Percentiles rank a stretch among this genome's conserved stretches.
phyloP scores from a whole-genome alignment of 2,329 filamentous ascomycete genomes.

The Aureobasidium sp. region DNA sequence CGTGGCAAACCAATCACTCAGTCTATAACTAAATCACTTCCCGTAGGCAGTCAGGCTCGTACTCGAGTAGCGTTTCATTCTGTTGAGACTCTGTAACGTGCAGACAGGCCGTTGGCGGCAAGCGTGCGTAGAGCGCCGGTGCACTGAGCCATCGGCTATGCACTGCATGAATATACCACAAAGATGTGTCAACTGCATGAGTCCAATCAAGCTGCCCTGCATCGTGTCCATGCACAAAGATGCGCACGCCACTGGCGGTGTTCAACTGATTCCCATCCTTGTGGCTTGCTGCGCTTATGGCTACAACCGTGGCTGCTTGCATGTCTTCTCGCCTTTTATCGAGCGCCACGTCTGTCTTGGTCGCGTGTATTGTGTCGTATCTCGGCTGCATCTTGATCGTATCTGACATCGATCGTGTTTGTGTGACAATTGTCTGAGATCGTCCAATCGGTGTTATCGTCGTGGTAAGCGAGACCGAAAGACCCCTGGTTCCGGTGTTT shows the following conservation, averaged over 20 bases:
- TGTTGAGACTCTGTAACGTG: background rate
- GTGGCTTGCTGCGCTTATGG: background rate
- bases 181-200: background rate
- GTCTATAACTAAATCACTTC: too few relatives aligned
- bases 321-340: background rate
- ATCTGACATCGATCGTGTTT: background rate
- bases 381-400: background rate
- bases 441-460: background rate
- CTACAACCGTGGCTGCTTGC: background rate
- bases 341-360: background rate
- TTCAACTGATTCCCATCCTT: background rate
- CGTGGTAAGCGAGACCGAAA: background rate
- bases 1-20: too few relatives aligned
- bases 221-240: background rate
- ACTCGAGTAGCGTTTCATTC: too few relatives aligned
- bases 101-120: background rate
- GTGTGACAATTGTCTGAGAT: background rate
- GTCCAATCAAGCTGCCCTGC: background rate
- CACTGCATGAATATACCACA: background rate
- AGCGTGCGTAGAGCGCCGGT: background rate
- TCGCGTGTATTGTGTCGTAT: background rate
- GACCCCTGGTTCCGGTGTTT: background rate
- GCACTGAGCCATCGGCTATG: background rate
- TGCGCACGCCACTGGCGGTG: background rate
- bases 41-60: too few relatives aligned